Conservation (phyloP, 352 stramenopile species). For the Phytophthora pistaciae region DNA sequence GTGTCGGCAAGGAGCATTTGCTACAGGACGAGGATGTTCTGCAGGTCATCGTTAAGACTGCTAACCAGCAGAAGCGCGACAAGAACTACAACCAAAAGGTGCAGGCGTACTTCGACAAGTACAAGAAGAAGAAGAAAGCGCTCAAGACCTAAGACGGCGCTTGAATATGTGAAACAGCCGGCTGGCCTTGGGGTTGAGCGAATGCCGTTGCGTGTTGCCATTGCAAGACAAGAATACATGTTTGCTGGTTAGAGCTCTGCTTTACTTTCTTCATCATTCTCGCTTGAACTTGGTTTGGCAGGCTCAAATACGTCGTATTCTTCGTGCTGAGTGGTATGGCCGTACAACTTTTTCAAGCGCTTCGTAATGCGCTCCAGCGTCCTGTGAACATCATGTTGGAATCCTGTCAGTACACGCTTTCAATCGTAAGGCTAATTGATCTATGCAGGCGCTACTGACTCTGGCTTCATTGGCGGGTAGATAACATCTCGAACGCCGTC, state of each 20-base stretch:
- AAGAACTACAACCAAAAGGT: conserved; percentile 98
- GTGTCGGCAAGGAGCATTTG: conserved; percentile 94
- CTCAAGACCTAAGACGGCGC: conserved; percentile 76
- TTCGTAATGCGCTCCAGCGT: conserved; percentile 71
- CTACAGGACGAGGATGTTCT: conserved; percentile 99
- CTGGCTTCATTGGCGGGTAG: conserved; percentile 45
- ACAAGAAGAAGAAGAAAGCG: conserved; percentile 96
- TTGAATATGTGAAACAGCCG: conserved; percentile 1
- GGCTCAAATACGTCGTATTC: conserved; percentile 53
- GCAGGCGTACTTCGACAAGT: conserved; percentile 97
- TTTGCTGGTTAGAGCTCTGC: conserved; percentile 14
- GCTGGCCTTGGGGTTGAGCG: conserved; percentile 5
- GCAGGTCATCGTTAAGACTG: conserved; percentile 98
- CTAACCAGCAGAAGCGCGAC: conserved; percentile 98
- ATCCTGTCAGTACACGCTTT: conserved; percentile 1
- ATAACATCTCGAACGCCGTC: conserved; percentile 10
- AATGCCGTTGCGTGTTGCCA: conserved; percentile 20
- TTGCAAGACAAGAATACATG: conserved; percentile 29
- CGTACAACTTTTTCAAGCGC: conserved; percentile 63
- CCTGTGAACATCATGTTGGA: conserved; percentile 28
- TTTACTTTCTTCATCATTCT: conserved; percentile 14
- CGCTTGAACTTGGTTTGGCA: neutral
- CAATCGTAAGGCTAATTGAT: neutral
- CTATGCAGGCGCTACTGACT: conserved; percentile 31
- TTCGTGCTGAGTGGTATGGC: conserved; percentile 55